These are phyloP conservation scores for Aegilops speltoides DNA, from an alignment of 176 grass and related monocot species.

Conservation along the genomic window DNA sequence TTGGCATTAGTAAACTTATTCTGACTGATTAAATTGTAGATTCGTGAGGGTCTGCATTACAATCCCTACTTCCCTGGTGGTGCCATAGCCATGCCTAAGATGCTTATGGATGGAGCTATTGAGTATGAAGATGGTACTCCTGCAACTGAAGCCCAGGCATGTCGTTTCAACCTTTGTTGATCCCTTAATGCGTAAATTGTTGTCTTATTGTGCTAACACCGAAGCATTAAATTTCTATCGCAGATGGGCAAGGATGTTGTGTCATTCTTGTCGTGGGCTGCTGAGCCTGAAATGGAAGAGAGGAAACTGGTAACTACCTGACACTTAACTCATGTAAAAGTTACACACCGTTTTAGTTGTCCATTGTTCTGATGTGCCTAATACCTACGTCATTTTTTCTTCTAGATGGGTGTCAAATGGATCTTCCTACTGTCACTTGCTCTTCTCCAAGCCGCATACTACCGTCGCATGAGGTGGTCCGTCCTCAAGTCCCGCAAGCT, in stretches of 20 bases:
- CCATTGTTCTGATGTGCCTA: background rate
- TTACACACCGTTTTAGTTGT: background rate
- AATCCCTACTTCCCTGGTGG: conserved; percentile 99
- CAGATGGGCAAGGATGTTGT: conserved; percentile 99
- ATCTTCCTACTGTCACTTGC: conserved; percentile 95
- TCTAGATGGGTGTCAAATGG: conserved; percentile 95
- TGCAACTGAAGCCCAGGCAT: conserved; percentile 94
- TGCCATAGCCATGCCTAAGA: conserved; percentile 99
- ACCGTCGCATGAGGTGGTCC: conserved; percentile 96
- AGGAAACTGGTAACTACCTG: conserved; percentile 77
- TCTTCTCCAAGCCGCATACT: conserved; percentile 96
- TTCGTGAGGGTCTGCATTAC: conserved; percentile 95
- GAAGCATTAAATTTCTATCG: conserved; percentile 23
- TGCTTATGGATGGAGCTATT: conserved; percentile 94
- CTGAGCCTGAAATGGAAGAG: conserved; percentile 99
- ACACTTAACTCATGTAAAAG: background rate
- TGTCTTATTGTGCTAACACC: background rate
- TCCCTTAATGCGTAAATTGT: background rate
- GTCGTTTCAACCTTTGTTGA: background rate
- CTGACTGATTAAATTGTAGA: conserved; percentile 45
- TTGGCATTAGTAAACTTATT: background rate
- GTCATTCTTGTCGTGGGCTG: conserved; percentile 92
- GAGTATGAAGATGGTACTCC: conserved; percentile 96
- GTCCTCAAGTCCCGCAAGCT: conserved; percentile 90
- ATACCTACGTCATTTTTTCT: background rate